Evolutionary conservation across 2,329 filamentous ascomycete species (phyloP), one percentile per base, ranked within the genome.

Genomic region (Metarhizium album): DNA sequence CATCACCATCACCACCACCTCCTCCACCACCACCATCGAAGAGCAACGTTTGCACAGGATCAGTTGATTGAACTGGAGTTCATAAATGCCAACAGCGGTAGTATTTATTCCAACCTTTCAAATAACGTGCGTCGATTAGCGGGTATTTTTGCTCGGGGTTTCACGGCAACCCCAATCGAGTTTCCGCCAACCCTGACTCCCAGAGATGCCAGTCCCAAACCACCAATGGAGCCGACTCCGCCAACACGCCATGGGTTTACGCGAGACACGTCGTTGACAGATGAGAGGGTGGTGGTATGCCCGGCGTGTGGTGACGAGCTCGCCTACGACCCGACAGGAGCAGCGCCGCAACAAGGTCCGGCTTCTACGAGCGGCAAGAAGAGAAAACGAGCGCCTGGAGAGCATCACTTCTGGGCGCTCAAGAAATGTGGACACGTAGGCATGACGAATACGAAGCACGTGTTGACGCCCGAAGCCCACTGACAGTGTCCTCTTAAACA

Each of bases 361-460:
- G 53, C 54, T 2, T 24, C 46, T 11, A 51, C 57, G 0, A 22
- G 35, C 24, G 42, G 22, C 16, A 68, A 60, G 55, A 75, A 70
- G 38, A 69, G 70, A 46, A 82, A 76, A 59, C 58, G 64, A 33
- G 70, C 74, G 20, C 67, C 72, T 6, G 76, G 74, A 22, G 90
- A 95, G 67, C 83, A 87, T 62, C 86, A 95, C 60, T 91, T 97
- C 55, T 97, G 90, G 90, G 85, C 93, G 1, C 76, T 93, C 35
- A 95, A 90, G 67, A 78, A 78, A 48, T 98, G 93, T 65, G 93
- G 93, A 56, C 93, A 98, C 71, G 93, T 97, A 77, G 62, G 75
- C 65, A 18, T 6, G 18, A 27, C 38, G 5, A 42, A 29, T 23
- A 9, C 7, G 4, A 43, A 27, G 13, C 18, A 14, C 40, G 16